Conservation (phyloP, 129 eudicot genomes). For the Centrapalus pauciflorus region DNA sequence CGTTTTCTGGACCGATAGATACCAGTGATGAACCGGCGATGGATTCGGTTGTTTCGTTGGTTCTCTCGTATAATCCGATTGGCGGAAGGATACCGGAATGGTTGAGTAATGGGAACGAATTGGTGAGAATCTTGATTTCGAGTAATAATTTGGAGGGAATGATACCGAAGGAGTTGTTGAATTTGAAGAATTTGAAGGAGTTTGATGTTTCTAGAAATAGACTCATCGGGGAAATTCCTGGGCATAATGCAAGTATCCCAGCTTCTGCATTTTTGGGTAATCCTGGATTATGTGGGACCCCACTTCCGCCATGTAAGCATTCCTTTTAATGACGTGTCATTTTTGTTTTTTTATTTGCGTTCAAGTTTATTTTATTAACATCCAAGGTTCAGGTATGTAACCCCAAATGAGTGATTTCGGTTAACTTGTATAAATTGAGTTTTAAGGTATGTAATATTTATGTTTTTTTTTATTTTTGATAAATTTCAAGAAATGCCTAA, state of each 20-base stretch:
- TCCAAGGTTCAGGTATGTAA: no score
- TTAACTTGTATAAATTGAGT: no score
- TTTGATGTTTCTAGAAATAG: constrained; percentile 60
- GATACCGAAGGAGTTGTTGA: constrained; percentile 52
- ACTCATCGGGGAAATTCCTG: constrained; percentile 60
- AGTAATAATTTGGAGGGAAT: constrained; percentile 44
- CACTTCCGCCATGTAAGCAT: constrained; percentile 73
- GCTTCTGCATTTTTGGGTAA: constrained; percentile 64
- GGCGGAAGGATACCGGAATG: constrained; percentile 59
- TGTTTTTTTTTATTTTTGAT: no score
- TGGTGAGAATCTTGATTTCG: constrained; percentile 41
- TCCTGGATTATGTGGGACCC: constrained; percentile 82
- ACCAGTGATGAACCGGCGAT: constrained; percentile 35
- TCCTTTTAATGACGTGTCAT: constrained; percentile 9
- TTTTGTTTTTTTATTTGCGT: no score
- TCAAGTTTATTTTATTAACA: no score
- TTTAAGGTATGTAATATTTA: no score
- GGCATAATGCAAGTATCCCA: constrained; percentile 49
- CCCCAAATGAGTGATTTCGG: no score
- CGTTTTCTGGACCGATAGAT: constrained; percentile 44
- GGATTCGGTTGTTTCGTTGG: constrained; percentile 42
- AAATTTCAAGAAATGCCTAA: no score
- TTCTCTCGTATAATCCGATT: constrained; percentile 57
- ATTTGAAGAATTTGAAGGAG: constrained; percentile 34
- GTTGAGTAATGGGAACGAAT: constrained; percentile 31